Evolutionary conservation across 78 protist species (phyloP).

Genomic region (Guillardia theta): DNA sequence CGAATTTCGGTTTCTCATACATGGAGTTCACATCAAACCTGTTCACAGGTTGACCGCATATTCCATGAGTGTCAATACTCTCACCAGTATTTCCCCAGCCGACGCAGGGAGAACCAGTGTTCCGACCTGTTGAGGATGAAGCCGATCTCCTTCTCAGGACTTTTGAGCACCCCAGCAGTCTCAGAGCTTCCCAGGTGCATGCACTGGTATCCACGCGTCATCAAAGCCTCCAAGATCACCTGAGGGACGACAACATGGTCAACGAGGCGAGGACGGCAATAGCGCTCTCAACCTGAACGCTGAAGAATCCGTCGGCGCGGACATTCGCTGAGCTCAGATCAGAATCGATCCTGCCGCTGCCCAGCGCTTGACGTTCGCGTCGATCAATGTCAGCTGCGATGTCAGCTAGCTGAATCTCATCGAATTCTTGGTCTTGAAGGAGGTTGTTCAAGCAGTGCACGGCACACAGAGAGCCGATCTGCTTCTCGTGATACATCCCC

Average conservation of each 20-base stretch:
- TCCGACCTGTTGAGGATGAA: background rate
- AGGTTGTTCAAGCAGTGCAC: background rate
- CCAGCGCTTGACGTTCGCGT: background rate
- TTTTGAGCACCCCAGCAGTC: background rate
- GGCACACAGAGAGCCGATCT: background rate
- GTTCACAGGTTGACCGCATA: no score
- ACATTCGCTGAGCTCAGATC: no score
- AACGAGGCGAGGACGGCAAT: background rate
- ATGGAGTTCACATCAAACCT: slow-evolving; percentile 10
- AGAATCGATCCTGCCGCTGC: background rate
- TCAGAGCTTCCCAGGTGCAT: background rate
- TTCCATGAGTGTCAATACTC: no score
- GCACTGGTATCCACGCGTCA: background rate
- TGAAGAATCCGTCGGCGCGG: slow-evolving; percentile 16
- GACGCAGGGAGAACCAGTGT: slow-evolving; percentile 30
- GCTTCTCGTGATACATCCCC: background rate
- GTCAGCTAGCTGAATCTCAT: background rate
- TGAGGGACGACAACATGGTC: background rate
- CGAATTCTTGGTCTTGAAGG: background rate
- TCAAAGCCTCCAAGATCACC: background rate
- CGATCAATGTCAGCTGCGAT: background rate
- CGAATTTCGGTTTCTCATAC: background rate
- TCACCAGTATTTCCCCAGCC: background rate
- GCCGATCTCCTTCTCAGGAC: background rate
- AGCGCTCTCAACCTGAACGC: background rate